Evolutionary conservation across 768 basidiomycete genomes (phyloP).

Genomic region (Sistotremastrum niveocremeum): DNA sequence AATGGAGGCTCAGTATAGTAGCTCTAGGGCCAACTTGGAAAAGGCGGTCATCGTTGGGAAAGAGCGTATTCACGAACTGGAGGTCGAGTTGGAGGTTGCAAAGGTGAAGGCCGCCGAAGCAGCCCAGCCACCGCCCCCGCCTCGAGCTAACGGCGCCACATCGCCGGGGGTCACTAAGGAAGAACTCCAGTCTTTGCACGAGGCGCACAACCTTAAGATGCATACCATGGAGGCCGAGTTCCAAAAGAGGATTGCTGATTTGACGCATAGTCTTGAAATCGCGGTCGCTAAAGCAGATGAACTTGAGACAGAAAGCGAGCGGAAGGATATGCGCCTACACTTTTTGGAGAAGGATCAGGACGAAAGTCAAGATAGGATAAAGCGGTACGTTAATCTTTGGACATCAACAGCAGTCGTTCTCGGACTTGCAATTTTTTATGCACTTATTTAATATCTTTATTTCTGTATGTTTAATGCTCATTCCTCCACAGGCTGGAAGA

Average conservation of each 20-base stretch:
- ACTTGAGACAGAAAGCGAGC: slow-evolving; percentile 43
- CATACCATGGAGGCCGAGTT: slow-evolving; percentile 59
- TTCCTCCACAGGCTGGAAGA: no score
- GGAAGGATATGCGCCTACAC: slow-evolving; percentile 72
- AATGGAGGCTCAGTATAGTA: slow-evolving; percentile 25
- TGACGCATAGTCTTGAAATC: slow-evolving; percentile 45
- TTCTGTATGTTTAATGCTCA: no score
- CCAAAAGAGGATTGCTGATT: slow-evolving; percentile 37
- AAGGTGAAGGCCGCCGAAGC: slow-evolving; percentile 43
- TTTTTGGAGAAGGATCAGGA: slow-evolving; percentile 72
- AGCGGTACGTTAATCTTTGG: slow-evolving; percentile 59
- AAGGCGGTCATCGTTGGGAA: slow-evolving; percentile 41
- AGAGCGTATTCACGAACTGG: slow-evolving; percentile 64
- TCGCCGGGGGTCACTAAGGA: slow-evolving; percentile 50
- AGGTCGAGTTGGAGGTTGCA: slow-evolving; percentile 48
- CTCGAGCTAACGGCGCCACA: slow-evolving; percentile 44
- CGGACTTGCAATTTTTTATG: neutral
- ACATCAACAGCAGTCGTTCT: neutral
- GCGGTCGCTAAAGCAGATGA: slow-evolving; percentile 36
- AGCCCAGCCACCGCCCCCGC: slow-evolving; percentile 30
- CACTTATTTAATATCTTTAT: neutral
- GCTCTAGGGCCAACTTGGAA: slow-evolving; percentile 31
- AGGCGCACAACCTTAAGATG: slow-evolving; percentile 75
- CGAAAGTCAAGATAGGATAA: slow-evolving; percentile 59
- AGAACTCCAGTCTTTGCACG: slow-evolving; percentile 63